Evolutionary conservation across 164 flowering plant genomes (phyloP).

Genomic region (Sextonia rubra): DNA sequence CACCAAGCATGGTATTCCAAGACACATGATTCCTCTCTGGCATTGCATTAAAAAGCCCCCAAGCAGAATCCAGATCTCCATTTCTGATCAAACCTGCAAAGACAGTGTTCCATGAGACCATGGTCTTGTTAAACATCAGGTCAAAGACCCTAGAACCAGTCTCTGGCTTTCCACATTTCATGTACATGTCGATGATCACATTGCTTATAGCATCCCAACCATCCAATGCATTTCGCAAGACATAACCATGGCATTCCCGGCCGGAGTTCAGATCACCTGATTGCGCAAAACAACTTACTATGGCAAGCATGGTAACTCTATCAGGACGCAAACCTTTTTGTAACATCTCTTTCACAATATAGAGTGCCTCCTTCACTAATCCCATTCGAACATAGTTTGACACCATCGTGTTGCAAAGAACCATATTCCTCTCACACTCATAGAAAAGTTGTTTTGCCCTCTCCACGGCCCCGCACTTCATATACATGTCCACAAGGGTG

Average conservation of each 20-base stretch:
- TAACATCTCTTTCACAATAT: conserved; percentile 37
- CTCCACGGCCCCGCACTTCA: conserved; percentile 49
- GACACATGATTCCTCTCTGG: conserved; percentile 41
- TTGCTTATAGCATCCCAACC: conserved; percentile 39
- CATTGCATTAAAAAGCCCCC: conserved; percentile 33
- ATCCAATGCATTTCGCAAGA: conserved; percentile 38
- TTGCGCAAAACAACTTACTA: conserved; percentile 39
- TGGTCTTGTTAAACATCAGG: conserved; percentile 39
- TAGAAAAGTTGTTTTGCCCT: conserved; percentile 38
- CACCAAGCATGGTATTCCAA: conserved; percentile 51
- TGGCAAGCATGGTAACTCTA: conserved; percentile 43
- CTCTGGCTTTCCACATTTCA: conserved; percentile 43
- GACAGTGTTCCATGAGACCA: conserved; percentile 59
- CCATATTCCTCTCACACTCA: conserved; percentile 41
- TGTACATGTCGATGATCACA: conserved; percentile 57
- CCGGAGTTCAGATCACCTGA: conserved; percentile 31
- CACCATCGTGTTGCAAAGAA: conserved; percentile 47
- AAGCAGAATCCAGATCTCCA: conserved; percentile 38
- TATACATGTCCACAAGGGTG: conserved; percentile 60
- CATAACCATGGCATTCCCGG: conserved; percentile 36
- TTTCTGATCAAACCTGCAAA: conserved; percentile 40
- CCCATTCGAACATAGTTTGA: conserved; percentile 48
- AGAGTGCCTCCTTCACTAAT: conserved; percentile 37
- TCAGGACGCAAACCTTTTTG: conserved; percentile 35
- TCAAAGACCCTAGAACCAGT: conserved; percentile 41